Percentiles rank a stretch among this genome's conserved stretches.
Conservation (phyloP, 306 rosid genomes). For the Oemleria cerasiformis region DNA sequence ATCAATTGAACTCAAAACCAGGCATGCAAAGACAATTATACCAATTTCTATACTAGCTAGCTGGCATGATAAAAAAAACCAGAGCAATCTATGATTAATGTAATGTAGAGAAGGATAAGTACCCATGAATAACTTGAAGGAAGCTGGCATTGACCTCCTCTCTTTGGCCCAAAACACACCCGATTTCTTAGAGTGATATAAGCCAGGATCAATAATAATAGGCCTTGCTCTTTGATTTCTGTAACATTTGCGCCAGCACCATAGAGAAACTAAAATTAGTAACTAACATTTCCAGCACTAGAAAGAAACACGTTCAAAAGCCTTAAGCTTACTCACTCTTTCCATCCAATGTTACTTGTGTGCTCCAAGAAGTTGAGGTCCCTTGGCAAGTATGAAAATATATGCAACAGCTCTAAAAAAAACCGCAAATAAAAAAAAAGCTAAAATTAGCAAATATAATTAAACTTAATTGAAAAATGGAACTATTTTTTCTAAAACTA, state of each 20-base stretch:
- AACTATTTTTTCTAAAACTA: not conserved
- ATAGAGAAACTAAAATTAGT: not conserved
- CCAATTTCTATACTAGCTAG: not conserved
- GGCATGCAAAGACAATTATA: not conserved
- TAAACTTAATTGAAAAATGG: not conserved
- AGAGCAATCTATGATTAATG: not conserved
- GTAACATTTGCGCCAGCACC: constrained; percentile 15
- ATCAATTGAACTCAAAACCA: not conserved
- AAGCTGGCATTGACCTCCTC: constrained; percentile 76
- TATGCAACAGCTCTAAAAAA: constrained; percentile 70
- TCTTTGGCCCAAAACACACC: constrained; percentile 93
- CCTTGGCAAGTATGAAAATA: constrained; percentile 82
- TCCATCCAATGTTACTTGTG: constrained; percentile 87
- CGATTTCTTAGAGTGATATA: constrained; percentile 78
- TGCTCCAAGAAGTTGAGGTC: constrained; percentile 86
- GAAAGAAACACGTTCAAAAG: constrained; percentile 9
- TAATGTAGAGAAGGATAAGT: constrained; percentile 18
- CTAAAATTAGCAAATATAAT: not conserved
- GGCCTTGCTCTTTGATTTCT: constrained; percentile 81
- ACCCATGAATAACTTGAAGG: constrained; percentile 90
- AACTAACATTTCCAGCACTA: not conserved
- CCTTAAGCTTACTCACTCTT: constrained; percentile 62
- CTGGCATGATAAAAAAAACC: not conserved
- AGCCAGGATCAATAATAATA: constrained; percentile 76
- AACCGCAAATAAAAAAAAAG: constrained; percentile 16